A percentile compares a stretch with the other conserved stretches of the same genome.
Evolutionary conservation across 2,329 filamentous ascomycete species (phyloP).

Genomic region (Diplodia mutila): DNA sequence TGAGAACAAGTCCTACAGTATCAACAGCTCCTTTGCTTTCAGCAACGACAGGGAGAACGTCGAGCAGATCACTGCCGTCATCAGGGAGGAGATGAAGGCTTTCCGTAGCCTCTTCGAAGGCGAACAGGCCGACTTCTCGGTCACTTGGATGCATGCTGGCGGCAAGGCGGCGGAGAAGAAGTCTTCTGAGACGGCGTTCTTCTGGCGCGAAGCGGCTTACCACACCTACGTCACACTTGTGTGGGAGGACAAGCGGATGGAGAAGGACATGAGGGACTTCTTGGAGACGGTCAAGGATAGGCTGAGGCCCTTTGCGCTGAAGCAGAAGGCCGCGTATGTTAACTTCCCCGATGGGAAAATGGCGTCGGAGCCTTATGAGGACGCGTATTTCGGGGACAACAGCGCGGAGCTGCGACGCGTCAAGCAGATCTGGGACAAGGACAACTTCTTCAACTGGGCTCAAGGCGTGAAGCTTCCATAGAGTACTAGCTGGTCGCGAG

Average conservation of each 20-base stretch:
- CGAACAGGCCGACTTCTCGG: slow-evolving; percentile 29
- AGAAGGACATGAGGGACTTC: slow-evolving; percentile 35
- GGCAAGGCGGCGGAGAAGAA: slow-evolving; percentile 27
- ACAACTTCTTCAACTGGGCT: slow-evolving; percentile 33
- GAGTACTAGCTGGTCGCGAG: not conserved
- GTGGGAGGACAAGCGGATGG: slow-evolving; percentile 41
- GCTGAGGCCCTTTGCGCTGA: slow-evolving; percentile 32
- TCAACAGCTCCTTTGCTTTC: slow-evolving; percentile 38
- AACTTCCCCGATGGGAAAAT: slow-evolving; percentile 36
- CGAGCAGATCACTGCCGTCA: slow-evolving; percentile 24
- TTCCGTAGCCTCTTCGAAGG: slow-evolving; percentile 31
- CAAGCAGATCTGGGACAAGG: slow-evolving; percentile 37
- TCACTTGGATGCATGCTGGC: slow-evolving; percentile 38
- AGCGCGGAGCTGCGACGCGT: slow-evolving; percentile 30
- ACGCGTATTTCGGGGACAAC: slow-evolving; percentile 41
- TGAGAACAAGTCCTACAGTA: slow-evolving; percentile 29
- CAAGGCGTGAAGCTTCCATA: slow-evolving; percentile 37
- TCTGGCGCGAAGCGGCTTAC: slow-evolving; percentile 36
- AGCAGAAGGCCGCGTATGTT: slow-evolving; percentile 33
- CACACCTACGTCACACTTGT: slow-evolving; percentile 39
- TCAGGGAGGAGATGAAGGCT: slow-evolving; percentile 24
- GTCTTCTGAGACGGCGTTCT: slow-evolving; percentile 34
- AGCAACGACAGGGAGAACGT: slow-evolving; percentile 10
- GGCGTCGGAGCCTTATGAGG: slow-evolving; percentile 28
- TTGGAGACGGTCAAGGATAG: slow-evolving; percentile 32